Evolutionary conservation across 805 yeast species (phyloP), one percentile per base, ranked within the genome.

Genomic region (Starmerella cellae): DNA sequence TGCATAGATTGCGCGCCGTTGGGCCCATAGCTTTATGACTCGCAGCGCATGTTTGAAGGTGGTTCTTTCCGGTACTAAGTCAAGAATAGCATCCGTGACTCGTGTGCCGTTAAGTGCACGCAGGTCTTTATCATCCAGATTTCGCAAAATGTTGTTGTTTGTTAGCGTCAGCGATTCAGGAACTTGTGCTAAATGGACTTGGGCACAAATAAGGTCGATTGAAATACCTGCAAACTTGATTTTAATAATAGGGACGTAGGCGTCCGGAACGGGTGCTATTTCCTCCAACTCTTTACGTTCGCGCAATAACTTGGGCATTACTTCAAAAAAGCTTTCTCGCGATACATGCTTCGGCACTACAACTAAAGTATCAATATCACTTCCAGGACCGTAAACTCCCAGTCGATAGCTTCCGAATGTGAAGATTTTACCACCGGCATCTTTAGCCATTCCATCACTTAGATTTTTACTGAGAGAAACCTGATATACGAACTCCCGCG

Each of bases 341-440:
- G 82, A 70, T 13, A 91, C 94, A 60, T 91, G 97, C 55, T 88
- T 91, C 1, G 98, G 98, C 16, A 83, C 96, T 22, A 88, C 96
- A n/a, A 91, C 82, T 36, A 91, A 65, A 0, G 97, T 82, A 67
- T 91, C 98, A 47, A 91, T 88, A 78, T 91, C 98, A 0, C 94
- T 81, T 1, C 98, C 97, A 0, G 97, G 97, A 0, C 97, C 97
- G 63, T 87, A 84, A 13, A 91, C 98, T 3, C 98, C 98, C 35
- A 91, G 64, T 49, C 95, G 69, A 56, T 87, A 91, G 1, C 96
- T 85, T 1, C 98, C 98, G 64, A 73, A 91, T 0, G 96, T 85
- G 59, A 87, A 91, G n/a, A 91, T 75, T 60, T 91, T 91, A 29
- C 98, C 98, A 30, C 98, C 98, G 0, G 97, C 94, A 61, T 91